Conservation (phyloP, 2,329 filamentous ascomycete genomes). For the Furcasterigmium sp. region DNA sequence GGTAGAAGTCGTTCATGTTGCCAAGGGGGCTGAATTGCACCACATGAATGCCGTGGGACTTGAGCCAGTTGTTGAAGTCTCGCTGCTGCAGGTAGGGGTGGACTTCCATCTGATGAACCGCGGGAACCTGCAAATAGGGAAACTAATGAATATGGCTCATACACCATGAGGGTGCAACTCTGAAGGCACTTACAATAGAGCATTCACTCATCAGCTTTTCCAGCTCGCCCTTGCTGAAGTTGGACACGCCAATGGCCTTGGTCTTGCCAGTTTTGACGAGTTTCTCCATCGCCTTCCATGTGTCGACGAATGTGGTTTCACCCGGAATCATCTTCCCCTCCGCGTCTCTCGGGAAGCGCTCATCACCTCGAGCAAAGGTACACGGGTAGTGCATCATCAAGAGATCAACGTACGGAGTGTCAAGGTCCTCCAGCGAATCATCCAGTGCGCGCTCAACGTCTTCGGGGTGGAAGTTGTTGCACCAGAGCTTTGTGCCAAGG, state of each 20-base stretch:
- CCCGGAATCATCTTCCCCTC: constrained; percentile 14
- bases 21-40: constrained; percentile 25
- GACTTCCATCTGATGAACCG: constrained; percentile 51
- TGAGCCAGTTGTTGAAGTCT: constrained; percentile 15
- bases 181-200: constrained; percentile 19
- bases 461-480: constrained; percentile 19
- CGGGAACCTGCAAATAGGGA: constrained; percentile 17
- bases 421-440: constrained; percentile 19
- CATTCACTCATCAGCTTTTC: constrained; percentile 32
- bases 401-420: constrained; percentile 21
- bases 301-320: constrained; percentile 17
- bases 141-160: too few relatives aligned
- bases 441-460: constrained; percentile 18
- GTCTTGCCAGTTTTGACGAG: constrained; percentile 18
- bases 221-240: constrained; percentile 48
- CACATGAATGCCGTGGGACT: constrained; percentile 20
- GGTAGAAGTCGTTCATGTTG: constrained; percentile 25
- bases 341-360: constrained; percentile 12
- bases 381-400: constrained; percentile 22
- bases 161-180: too few relatives aligned
- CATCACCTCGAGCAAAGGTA: constrained; percentile 15
- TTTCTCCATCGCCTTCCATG: constrained; percentile 24
- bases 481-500: constrained; percentile 24
- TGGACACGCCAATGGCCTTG: constrained; percentile 45
- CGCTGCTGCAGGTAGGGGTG: constrained; percentile 49